Percentiles rank a stretch among this genome's conserved stretches.
Evolutionary conservation across 2,329 filamentous ascomycete species (phyloP).

Genomic region (Coleophoma eucalyptorum): DNA sequence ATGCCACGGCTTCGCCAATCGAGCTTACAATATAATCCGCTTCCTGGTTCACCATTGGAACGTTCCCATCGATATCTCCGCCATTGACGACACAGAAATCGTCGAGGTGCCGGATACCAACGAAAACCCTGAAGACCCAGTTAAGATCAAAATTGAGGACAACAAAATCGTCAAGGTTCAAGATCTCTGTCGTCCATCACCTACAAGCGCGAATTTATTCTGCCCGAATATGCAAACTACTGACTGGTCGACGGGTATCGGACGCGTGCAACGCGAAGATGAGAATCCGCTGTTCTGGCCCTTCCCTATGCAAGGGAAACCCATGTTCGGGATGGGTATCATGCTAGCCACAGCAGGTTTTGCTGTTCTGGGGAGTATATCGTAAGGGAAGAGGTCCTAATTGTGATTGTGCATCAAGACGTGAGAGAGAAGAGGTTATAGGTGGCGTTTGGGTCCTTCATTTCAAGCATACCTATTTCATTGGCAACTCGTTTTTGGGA

Average conservation of each 20-base stretch:
- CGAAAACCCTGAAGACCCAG: neutral
- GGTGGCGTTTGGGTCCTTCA: no score
- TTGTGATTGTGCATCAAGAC: no score
- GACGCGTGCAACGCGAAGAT: neutral
- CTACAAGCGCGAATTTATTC: constrained; percentile 18
- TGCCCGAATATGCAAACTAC: constrained; percentile 14
- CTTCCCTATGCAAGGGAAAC: constrained; percentile 24
- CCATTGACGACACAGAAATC: constrained; percentile 21
- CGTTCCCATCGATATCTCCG: constrained; percentile 44
- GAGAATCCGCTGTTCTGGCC: constrained; percentile 24
- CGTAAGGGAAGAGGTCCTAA: no score
- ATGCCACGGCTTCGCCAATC: constrained; percentile 22
- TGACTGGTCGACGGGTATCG: constrained; percentile 27
- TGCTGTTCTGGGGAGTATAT: constrained; percentile 2
- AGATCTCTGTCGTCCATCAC: constrained; percentile 8
- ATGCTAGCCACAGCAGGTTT: constrained; percentile 15
- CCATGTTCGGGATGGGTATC: constrained; percentile 11
- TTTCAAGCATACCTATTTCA: no score
- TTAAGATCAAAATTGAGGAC: no score
- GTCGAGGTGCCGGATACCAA: constrained; percentile 25
- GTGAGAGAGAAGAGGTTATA: no score
- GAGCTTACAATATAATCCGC: constrained; percentile 41
- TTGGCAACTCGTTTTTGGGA: no score
- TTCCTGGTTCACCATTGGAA: constrained; percentile 57
- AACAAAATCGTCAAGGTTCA: no score